Evolutionary conservation across 1,139 yeast species (phyloP).

Genomic region (Arxiozyma slooffiae): DNA sequence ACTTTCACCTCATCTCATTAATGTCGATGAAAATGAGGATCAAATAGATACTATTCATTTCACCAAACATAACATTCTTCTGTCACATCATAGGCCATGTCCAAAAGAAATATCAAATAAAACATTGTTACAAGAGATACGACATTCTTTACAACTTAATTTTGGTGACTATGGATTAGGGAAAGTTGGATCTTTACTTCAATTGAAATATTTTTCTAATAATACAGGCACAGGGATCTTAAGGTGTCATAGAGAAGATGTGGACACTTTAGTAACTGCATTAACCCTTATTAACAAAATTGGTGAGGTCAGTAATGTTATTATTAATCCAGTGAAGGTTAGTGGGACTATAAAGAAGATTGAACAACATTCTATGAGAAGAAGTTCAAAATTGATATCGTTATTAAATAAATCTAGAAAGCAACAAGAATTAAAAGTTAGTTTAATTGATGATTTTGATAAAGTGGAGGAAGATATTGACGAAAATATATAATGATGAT

Average conservation of each 20-base stretch:
- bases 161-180: conserved; percentile 82
- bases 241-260: conserved; percentile 61
- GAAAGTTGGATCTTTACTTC: conserved; percentile 47
- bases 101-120: conserved; percentile 39
- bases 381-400: conserved; percentile 35
- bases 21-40: conserved; percentile 7
- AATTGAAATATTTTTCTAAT: conserved; percentile 70
- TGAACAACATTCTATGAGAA: conserved; percentile 52
- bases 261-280: conserved; percentile 58
- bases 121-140: conserved; percentile 43
- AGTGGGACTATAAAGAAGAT: conserved; percentile 87
- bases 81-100: conserved; percentile 43
- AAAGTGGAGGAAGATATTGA: conserved; percentile 1
- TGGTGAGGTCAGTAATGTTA: conserved; percentile 40
- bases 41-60: not conserved
- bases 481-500: not conserved
- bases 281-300: conserved; percentile 51
- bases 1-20: conserved; percentile 40
- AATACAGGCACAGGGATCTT: conserved; percentile 79
- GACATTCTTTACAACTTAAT: conserved; percentile 43
- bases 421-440: not conserved
- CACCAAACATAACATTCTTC: conserved; percentile 31
- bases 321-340: conserved; percentile 56
- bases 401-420: conserved; percentile 15
- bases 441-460: conserved; percentile 1